Conservation (phyloP, 2,329 filamentous ascomycete genomes). For the Pseudogymnoascus sp. region DNA sequence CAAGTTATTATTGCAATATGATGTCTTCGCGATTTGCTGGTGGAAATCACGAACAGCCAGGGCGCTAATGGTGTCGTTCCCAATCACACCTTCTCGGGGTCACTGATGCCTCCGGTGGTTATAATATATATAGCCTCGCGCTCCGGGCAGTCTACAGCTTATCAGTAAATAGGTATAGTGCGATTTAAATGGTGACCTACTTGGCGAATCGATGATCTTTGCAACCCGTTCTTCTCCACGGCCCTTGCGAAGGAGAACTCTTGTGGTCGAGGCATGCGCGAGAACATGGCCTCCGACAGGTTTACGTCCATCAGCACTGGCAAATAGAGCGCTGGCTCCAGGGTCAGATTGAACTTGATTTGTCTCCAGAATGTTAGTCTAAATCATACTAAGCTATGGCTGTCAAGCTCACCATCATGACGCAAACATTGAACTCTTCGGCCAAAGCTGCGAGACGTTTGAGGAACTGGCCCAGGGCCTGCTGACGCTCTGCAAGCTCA, state of each 20-base stretch:
- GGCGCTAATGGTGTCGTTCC: not conserved
- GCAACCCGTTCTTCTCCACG: constrained; percentile 62
- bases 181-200: constrained; percentile 30
- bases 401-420: constrained; percentile 43
- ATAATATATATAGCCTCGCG: constrained; percentile 63
- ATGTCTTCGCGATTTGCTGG: not conserved
- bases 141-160: constrained; percentile 53
- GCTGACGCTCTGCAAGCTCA: constrained; percentile 59
- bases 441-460: constrained; percentile 56
- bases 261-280: constrained; percentile 59
- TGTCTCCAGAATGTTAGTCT: constrained; percentile 36
- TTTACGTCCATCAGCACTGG: constrained; percentile 59
- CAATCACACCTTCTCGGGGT: constrained; percentile 51
- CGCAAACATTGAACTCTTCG: constrained; percentile 61
- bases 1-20: constrained; percentile 3
- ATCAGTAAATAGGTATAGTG: not conserved
- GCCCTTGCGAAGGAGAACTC: constrained; percentile 58
- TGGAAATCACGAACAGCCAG: not conserved
- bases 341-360: constrained; percentile 67
- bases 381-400: not conserved
- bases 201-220: constrained; percentile 59
- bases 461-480: constrained; percentile 58
- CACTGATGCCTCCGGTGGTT: constrained; percentile 59
- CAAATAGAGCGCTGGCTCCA: constrained; percentile 58
- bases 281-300: constrained; percentile 60